Conservation (phyloP, 768 basidiomycete genomes). For the Auricularia heimuer region DNA sequence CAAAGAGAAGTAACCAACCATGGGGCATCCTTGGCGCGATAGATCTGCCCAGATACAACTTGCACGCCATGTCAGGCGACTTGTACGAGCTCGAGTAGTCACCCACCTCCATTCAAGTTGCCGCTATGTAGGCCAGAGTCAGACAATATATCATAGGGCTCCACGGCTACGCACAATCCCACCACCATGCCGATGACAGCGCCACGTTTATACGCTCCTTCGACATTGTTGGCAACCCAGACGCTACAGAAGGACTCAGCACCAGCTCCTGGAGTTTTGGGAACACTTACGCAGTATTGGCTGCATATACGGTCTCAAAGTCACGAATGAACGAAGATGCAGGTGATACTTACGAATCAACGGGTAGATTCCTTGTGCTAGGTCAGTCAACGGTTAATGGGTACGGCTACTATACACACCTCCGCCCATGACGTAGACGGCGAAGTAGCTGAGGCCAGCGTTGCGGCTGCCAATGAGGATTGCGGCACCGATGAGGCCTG, state of each 20-base stretch:
- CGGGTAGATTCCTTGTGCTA: constrained; percentile 51
- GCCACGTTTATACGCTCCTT: constrained; percentile 68
- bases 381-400: constrained; percentile 18
- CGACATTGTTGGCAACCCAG: constrained; percentile 67
- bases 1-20: constrained; percentile 30
- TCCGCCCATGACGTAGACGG: constrained; percentile 52
- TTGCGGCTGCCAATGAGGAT: constrained; percentile 55
- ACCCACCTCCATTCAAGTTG: constrained; percentile 67
- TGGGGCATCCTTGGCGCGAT: constrained; percentile 54
- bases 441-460: constrained; percentile 59
- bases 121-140: constrained; percentile 23
- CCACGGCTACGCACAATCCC: constrained; percentile 36
- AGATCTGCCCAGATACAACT: constrained; percentile 25
- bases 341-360: constrained; percentile 27
- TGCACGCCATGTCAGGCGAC: neutral
- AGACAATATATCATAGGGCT: neutral
- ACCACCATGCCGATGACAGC: constrained; percentile 63
- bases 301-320: constrained; percentile 11
- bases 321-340: neutral
- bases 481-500: constrained; percentile 28
- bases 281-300: constrained; percentile 44
- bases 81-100: constrained; percentile 56
- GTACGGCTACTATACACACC: constrained; percentile 29
- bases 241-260: constrained; percentile 30
- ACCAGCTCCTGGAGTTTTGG: too few relatives aligned